A percentile compares a stretch with the other conserved stretches of the same genome.
These are phyloP conservation scores for Pythium sukuiense DNA, from an alignment of 352 stramenopile genomes.

Conservation along the genomic window DNA sequence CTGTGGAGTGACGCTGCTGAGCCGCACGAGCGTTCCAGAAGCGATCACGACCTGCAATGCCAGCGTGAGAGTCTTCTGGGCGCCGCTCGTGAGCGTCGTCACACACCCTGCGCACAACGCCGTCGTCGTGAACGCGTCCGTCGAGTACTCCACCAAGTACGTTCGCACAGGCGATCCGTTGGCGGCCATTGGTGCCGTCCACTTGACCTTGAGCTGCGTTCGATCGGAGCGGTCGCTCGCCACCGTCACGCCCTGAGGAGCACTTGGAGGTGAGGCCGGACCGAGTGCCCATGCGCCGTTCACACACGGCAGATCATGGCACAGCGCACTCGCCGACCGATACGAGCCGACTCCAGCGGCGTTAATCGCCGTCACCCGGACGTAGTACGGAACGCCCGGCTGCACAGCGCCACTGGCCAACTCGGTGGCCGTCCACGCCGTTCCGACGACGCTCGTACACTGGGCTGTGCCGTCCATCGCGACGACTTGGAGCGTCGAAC, in stretches of 20 bases:
- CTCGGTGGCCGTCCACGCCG: constrained; percentile 64
- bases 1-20: constrained; percentile 42
- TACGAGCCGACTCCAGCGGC: constrained; percentile 70
- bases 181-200: constrained; percentile 54
- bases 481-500: constrained; percentile 41
- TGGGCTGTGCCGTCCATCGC: constrained; percentile 56
- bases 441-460: constrained; percentile 50
- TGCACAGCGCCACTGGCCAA: constrained; percentile 80
- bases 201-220: constrained; percentile 85
- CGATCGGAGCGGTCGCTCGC: constrained; percentile 77
- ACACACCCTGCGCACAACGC: constrained; percentile 55
- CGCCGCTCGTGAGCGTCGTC: constrained; percentile 30
- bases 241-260: constrained; percentile 76
- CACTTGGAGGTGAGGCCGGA: constrained; percentile 67
- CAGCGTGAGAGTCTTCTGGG: constrained; percentile 50
- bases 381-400: constrained; percentile 86
- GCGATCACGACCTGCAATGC: constrained; percentile 32
- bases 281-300: constrained; percentile 36
- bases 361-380: constrained; percentile 90
- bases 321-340: constrained; percentile 41
- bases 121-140: constrained; percentile 42
- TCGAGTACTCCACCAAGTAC: constrained; percentile 90
- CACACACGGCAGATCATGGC: constrained; percentile 53
- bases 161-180: constrained; percentile 69
- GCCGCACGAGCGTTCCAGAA: constrained; percentile 39